Conservation (phyloP, 2,329 filamentous ascomycete genomes). For the Scleromitrula shiraiana region DNA sequence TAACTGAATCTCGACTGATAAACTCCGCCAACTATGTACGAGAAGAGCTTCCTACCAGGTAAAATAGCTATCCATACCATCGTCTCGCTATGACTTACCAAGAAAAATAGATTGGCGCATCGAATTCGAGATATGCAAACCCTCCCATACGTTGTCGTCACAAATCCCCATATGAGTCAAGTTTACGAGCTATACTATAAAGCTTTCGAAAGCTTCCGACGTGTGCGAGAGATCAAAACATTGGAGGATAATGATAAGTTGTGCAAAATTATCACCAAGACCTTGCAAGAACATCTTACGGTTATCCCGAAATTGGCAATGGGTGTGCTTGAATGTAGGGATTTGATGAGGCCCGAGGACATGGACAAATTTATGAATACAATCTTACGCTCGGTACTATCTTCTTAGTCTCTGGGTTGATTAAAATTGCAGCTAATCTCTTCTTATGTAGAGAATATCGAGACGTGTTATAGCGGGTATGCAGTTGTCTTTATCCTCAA, state of each 20-base stretch:
- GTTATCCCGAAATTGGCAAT: conserved; percentile 93
- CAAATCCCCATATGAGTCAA: conserved; percentile 87
- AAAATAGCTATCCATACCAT: conserved; percentile 16
- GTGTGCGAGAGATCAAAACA: conserved; percentile 72
- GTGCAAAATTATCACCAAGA: conserved; percentile 72
- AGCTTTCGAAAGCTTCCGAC: conserved; percentile 88
- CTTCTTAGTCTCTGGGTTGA: neutral
- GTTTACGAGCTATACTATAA: conserved; percentile 96
- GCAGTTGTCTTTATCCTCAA: too few relatives aligned
- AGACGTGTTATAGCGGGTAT: conserved; percentile 74
- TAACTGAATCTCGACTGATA: conserved; percentile 82
- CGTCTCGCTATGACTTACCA: neutral
- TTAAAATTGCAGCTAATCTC: neutral
- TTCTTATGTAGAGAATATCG: conserved; percentile 64
- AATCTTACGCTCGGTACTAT: conserved; percentile 64
- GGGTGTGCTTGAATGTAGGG: conserved; percentile 85
- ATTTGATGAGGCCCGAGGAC: conserved; percentile 69
- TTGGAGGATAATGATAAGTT: conserved; percentile 85
- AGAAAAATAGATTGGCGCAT: conserved; percentile 64
- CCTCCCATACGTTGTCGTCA: conserved; percentile 88
- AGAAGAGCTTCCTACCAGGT: conserved; percentile 83
- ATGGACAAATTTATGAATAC: conserved; percentile 95
- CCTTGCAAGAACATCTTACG: conserved; percentile 77
- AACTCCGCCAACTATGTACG: conserved; percentile 97
- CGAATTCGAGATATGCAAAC: conserved; percentile 96